phyloP scores from a whole-genome alignment of 805 yeast species.

The Candida tibetensis region DNA sequence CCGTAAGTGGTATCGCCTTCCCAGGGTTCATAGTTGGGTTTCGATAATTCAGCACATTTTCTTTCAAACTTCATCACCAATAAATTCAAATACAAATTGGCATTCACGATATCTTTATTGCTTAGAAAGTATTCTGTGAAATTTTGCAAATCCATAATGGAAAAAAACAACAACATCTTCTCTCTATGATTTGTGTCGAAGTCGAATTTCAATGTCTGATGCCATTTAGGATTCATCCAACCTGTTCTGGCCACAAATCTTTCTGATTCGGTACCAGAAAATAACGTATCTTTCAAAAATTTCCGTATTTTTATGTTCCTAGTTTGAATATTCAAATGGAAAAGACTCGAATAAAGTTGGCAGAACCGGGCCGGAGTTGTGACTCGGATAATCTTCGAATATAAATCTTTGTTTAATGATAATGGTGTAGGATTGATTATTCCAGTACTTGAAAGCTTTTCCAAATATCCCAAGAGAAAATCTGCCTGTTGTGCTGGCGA shows the following conservation, averaged over 20 bases:
- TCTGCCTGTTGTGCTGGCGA: slow-evolving; percentile 12
- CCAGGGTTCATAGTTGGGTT: slow-evolving; percentile 4
- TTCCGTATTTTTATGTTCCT: slow-evolving; percentile 12
- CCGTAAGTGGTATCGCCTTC: slow-evolving; percentile 15
- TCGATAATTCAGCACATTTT: slow-evolving; percentile 13
- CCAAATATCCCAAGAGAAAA: slow-evolving; percentile 25
- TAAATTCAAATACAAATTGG: slow-evolving; percentile 35
- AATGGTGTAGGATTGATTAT: slow-evolving; percentile 23
- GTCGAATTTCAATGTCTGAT: slow-evolving; percentile 22
- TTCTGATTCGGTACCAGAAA: slow-evolving; percentile 30
- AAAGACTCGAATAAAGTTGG: slow-evolving; percentile 28
- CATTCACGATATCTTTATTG: slow-evolving; percentile 27
- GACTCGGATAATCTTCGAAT: slow-evolving; percentile 15
- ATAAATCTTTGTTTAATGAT: slow-evolving; percentile 14
- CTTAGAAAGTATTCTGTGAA: slow-evolving; percentile 23
- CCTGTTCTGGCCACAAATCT: slow-evolving; percentile 37
- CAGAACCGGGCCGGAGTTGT: slow-evolving; percentile 16
- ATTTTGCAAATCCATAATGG: slow-evolving; percentile 23
- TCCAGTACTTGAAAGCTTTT: slow-evolving; percentile 22
- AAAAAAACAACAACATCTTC: slow-evolving; percentile 32
- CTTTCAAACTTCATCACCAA: slow-evolving; percentile 36
- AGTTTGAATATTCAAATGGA: slow-evolving; percentile 33
- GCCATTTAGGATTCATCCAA: slow-evolving; percentile 35
- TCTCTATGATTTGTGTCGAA: slow-evolving; percentile 16
- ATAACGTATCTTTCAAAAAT: slow-evolving; percentile 20